phyloP scores from a whole-genome alignment of 2,329 filamentous ascomycete species.

The Exophiala calicioides region DNA sequence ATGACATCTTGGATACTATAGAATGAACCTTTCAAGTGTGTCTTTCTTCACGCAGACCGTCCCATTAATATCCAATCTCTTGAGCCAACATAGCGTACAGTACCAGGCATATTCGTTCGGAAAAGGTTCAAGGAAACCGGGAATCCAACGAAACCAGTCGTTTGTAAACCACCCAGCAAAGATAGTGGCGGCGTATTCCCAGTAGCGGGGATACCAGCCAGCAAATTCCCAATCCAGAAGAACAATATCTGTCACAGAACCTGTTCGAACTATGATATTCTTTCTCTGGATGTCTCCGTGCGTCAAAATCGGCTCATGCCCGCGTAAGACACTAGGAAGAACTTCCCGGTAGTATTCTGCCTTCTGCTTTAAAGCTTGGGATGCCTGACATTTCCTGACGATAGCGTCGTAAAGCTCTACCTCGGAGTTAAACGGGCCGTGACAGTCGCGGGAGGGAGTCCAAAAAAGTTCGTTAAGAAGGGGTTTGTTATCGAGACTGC shows the following conservation, averaged over 20 bases:
- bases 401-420: too few relatives aligned
- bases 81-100: not conserved
- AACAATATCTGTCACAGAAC: not conserved
- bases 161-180: not conserved
- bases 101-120: constrained; percentile 3
- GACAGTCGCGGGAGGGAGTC: too few relatives aligned
- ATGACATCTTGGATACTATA: too few relatives aligned
- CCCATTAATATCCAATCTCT: not conserved
- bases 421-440: too few relatives aligned
- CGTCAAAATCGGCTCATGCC: not conserved
- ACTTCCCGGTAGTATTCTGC: too few relatives aligned
- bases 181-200: not conserved
- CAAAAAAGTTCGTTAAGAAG: too few relatives aligned
- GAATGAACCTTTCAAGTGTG: not conserved
- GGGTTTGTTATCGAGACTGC: too few relatives aligned
- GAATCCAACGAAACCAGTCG: constrained; percentile 2
- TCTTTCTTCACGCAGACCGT: not conserved
- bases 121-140: not conserved
- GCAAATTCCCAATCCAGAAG: constrained; percentile 1
- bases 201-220: constrained; percentile 6
- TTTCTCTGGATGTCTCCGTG: constrained; percentile 4
- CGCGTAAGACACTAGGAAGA: not conserved
- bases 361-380: too few relatives aligned
- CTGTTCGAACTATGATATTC: not conserved
- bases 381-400: too few relatives aligned